phyloP scores from a whole-genome alignment of 495 filamentous ascomycete species.

The Penicillium nucicola region DNA sequence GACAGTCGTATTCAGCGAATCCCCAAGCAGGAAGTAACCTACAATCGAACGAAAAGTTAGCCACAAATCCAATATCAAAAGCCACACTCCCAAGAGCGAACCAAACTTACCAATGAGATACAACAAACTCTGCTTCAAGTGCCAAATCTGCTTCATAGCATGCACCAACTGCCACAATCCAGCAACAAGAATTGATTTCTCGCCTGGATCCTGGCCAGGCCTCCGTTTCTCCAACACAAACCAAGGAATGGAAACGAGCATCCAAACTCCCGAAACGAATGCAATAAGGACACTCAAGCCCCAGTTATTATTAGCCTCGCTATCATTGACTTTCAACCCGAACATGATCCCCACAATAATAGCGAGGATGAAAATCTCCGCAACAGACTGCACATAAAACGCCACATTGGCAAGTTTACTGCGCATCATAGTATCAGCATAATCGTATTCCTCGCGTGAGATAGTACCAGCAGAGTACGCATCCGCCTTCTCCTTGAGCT shows the following conservation, averaged over 20 bases:
- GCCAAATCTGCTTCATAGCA: constrained; percentile 57
- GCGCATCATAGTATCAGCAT: constrained; percentile 59
- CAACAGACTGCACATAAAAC: constrained; percentile 60
- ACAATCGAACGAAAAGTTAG: background rate
- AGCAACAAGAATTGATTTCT: constrained; percentile 47
- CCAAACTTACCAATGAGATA: constrained; percentile 55
- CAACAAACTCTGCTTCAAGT: constrained; percentile 59
- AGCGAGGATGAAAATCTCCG: constrained; percentile 58
- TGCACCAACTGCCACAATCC: constrained; percentile 57
- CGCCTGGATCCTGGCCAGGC: constrained; percentile 52
- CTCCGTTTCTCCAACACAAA: constrained; percentile 61
- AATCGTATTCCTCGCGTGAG: constrained; percentile 56
- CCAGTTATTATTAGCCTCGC: constrained; percentile 60
- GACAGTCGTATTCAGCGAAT: constrained; percentile 65
- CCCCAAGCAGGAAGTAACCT: constrained; percentile 64
- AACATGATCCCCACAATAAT: constrained; percentile 64
- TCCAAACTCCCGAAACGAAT: constrained; percentile 61
- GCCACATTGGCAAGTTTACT: constrained; percentile 58
- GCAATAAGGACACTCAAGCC: constrained; percentile 62
- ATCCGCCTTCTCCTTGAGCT: constrained; percentile 52
- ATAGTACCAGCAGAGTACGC: constrained; percentile 51
- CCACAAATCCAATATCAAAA: background rate
- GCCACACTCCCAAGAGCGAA: background rate
- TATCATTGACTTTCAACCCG: constrained; percentile 55
- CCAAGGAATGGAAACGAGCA: constrained; percentile 59